Base-by-base conservation (phyloP, 2,329 filamentous ascomycete species). In the Arthrobotrys iridis region DNA sequence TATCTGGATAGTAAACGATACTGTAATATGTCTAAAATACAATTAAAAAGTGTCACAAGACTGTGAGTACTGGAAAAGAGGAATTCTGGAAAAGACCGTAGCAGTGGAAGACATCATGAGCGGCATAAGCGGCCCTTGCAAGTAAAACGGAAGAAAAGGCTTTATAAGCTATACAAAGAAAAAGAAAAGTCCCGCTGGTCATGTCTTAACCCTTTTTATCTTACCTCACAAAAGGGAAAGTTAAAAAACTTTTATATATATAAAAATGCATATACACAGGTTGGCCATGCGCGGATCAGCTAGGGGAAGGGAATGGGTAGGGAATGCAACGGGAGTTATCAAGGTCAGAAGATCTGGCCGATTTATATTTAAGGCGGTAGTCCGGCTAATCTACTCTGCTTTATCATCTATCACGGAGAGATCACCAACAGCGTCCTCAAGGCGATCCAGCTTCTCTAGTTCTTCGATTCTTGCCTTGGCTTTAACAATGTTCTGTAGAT, bases 381-480 rank as follows among this genome's bases (percentile, higher is more conserved):
- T 24, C 4, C 28, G 28, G 15, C 4, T 24, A 4, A 15, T 3
- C 46, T 62, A 64, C 58, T 72, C 46, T 33, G 57, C 48, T 15
- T 64, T 64, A 15, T 22, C 41, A 33, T 68, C 57, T 15, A 46
- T 40, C 30, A 68, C 41, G 2, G 63, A 68, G 33, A 75, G 41
- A 35, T 75, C 63, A 2, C 22, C 71, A 7, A 64, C n/a, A 5
- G 63, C 71, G 8, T 75, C 71, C 41, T 75, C 71, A 4, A 75
- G 37, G 11, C 57, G 55, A 24, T 88, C 87, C 77, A 87, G 85
- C 66, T 89, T 89, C 82, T 97, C 94, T 66, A 98, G 88, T 79
- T 90, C 89, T 82, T 93, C 92, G 77, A 99, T 96, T 83, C 97
- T 93, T 83, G 94, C 94, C 86, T 97, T 91, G 76, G 95, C 95